Base-by-base conservation (phyloP, 1,284 basidiomycete genomes). In the Malassezia slooffiae region DNA sequence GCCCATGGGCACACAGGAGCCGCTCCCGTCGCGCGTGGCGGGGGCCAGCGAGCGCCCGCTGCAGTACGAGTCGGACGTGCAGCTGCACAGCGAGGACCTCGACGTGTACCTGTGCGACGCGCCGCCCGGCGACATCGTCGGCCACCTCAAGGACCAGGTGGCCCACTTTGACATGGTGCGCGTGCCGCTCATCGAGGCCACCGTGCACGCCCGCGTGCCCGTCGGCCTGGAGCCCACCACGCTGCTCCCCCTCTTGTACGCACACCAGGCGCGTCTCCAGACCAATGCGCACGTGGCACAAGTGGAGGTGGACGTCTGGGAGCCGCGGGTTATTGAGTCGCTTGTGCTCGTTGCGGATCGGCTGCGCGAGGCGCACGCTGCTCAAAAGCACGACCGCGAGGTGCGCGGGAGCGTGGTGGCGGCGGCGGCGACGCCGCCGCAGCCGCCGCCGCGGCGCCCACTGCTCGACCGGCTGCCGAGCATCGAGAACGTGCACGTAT, bases 231-330 rank as follows among this genome's bases (percentile, higher is more conserved):
- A 47, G 15, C 2, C 11, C 4, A 3, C 9, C 11, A 23, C 38
- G 6, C 41, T 29, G 33, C 12, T n/a, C 30, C 44, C 44, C 12
- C 27, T 7, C 11, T 6, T 47, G n/a, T 12, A 24, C 11, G 5
- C 35, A 4, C 9, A 20, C 3, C 10, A 31, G 12, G 20, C 13
- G 24, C 22, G 30, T 10, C 33, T 17, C 13, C 38, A 31, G 16
- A 9, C 24, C n/a, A 17, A 13, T 5, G 21, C 40, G 10, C 28
- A 22, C 9, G 37, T 38, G 20, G 31, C 38, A 20, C 34, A 19
- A 7, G 21, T 48, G 23, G 46, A 48, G 22, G 35, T 48, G 34
- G 27, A 48, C 21, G 20, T 48, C 10, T 48, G 40, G 40, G 30
- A 42, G 23, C 26, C 16, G 24, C 24, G 15, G 9, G 46, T 48